Base-by-base conservation (phyloP, 2,329 filamentous ascomycete genomes). In the Aspergillus intermedius region DNA sequence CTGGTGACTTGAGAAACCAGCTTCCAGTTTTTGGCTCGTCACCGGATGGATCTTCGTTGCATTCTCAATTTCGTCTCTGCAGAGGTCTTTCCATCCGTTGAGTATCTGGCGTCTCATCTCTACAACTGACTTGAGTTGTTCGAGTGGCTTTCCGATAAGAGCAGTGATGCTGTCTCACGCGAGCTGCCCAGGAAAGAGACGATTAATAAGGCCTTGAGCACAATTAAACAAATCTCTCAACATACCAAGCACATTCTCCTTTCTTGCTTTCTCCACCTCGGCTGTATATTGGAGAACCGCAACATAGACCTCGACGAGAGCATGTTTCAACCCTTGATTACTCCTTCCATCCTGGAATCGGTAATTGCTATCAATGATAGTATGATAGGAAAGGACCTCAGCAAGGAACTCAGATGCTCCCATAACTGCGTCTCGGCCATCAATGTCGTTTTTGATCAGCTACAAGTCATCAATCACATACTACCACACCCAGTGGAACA, bases 281-380 rank as follows among this genome's bases (percentile, higher is more conserved):
- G 17, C 47, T 9, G 42, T 17, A n/a, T 40, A 45, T 13, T 41
- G 15, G 10, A 49, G 42, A 34, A 49, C n/a, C 19, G 47, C 47
- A 19, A 12, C n/a, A 17, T 49, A 49, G 22, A 45, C 47, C 3
- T 32, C 21, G 23, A 49, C 17, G 13, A 49, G 23, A 32, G 42
- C 35, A 2, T 49, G 7, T n/a, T 49, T 42, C 4, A 49, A 30
- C 2, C 40, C 21, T 9, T 30, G 34, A 12, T 49, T 23, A 17
- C 42, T 49, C n/a, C 9, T 23, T 12, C 41, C 34, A 12, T 34
- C 22, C 25, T 44, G 19, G 2, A 28, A 13, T 23, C 47, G 47
- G 35, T 42, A 34, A 12, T 49, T 22, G 5, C 15, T 42, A 19
- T 49, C 47, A 23, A 49, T 19, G 25, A 49, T 32, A 4, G 42